A percentile compares a stretch with the other conserved stretches of the same genome.
Evolutionary conservation across 208 protist genomes (phyloP).

Genomic region (Angomonas deanei): DNA sequence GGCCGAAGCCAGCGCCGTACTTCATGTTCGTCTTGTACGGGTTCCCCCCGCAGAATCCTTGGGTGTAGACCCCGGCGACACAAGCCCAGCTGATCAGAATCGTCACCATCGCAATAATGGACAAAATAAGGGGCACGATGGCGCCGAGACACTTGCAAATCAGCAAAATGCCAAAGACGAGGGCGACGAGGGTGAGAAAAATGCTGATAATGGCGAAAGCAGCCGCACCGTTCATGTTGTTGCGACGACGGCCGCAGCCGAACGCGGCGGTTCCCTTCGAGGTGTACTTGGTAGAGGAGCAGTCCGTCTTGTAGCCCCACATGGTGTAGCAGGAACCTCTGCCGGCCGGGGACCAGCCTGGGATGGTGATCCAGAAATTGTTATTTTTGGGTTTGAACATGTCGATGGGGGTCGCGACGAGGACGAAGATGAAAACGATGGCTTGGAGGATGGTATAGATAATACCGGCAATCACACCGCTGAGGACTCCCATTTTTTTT

Average conservation of each 20-base stretch:
- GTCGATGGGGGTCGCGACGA: constrained; percentile 13
- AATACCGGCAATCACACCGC: constrained; percentile 12
- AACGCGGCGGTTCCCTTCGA: constrained; percentile 16
- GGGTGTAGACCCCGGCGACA: constrained; percentile 32
- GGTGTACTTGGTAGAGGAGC: constrained; percentile 24
- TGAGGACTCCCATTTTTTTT: constrained; percentile 23
- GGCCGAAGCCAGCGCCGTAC: constrained; percentile 36
- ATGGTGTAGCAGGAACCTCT: constrained; percentile 40
- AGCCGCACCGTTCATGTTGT: constrained; percentile 30
- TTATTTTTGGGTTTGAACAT: constrained; percentile 1
- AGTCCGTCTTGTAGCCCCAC: constrained; percentile 35
- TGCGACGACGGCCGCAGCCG: constrained; percentile 14
- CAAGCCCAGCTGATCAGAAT: constrained; percentile 42
- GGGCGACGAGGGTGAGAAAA: constrained; percentile 21
- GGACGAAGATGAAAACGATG: constrained; percentile 21
- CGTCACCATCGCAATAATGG: constrained; percentile 21
- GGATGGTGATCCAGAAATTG: neutral
- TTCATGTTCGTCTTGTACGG: constrained; percentile 12
- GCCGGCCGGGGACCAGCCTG: neutral
- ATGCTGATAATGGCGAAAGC: constrained; percentile 33
- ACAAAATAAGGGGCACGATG: constrained; percentile 14
- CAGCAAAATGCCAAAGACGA: constrained; percentile 24
- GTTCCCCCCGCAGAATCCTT: constrained; percentile 19
- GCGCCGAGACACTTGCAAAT: constrained; percentile 11
- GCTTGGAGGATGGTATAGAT: constrained; percentile 26